Conservation (phyloP, 1,284 basidiomycete species). For the Somion occarium region DNA sequence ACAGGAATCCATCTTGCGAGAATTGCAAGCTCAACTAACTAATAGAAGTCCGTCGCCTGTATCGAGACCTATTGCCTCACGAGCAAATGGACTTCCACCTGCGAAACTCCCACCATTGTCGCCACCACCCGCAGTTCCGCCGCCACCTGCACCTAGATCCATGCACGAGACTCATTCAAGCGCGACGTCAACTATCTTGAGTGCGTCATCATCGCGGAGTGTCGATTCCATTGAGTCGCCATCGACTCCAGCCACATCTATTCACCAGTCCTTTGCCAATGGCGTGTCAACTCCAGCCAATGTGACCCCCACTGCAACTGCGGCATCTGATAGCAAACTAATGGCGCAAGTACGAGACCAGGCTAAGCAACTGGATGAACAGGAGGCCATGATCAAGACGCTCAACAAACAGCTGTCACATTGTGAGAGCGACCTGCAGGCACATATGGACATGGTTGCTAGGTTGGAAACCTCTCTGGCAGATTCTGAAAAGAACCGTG, state of each 20-base stretch:
- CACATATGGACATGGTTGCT: constrained; percentile 86
- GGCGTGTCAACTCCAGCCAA: constrained; percentile 24
- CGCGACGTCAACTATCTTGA: constrained; percentile 42
- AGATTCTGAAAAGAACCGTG: constrained; percentile 87
- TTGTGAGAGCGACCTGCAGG: constrained; percentile 86
- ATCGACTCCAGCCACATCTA: constrained; percentile 49
- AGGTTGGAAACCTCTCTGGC: constrained; percentile 80
- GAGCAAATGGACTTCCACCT: constrained; percentile 53
- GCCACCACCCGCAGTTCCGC: constrained; percentile 84
- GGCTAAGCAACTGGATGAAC: constrained; percentile 72
- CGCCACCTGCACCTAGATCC: constrained; percentile 71
- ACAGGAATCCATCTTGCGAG: constrained; percentile 63
- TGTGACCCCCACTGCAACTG: constrained; percentile 8
- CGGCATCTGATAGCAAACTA: constrained; percentile 49
- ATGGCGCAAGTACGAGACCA: constrained; percentile 66
- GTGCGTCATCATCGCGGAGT: constrained; percentile 54
- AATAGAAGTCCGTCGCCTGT: constrained; percentile 44
- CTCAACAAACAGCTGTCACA: constrained; percentile 89
- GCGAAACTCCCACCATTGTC: constrained; percentile 84
- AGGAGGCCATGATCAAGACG: constrained; percentile 87
- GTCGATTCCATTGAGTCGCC: constrained; percentile 57
- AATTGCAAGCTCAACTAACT: constrained; percentile 69
- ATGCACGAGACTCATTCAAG: constrained; percentile 34
- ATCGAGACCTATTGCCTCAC: constrained; percentile 40
- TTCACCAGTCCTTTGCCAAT: constrained; percentile 37